phyloP scores from a whole-genome alignment of 2,329 filamentous ascomycete species.

The Exserohilum turcica region DNA sequence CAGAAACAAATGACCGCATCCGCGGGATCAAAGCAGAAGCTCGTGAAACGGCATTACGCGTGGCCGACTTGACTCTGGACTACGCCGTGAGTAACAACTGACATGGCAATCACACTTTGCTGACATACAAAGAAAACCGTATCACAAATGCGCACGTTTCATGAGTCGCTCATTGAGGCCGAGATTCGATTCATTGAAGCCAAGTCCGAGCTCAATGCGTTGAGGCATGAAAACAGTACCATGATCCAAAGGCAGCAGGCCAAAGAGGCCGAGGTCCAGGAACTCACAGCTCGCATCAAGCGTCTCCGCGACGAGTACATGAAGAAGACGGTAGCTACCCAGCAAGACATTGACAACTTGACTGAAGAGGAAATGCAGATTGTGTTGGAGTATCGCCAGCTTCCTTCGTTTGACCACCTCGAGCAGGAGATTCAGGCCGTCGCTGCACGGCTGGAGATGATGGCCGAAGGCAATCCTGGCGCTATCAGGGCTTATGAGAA shows the following conservation, averaged over 20 bases:
- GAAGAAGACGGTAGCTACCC: constrained; percentile 22
- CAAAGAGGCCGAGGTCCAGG: constrained; percentile 21
- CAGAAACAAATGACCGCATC: constrained; percentile 55
- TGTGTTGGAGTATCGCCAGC: constrained; percentile 23
- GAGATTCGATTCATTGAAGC: constrained; percentile 79
- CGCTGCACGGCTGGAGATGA: constrained; percentile 75
- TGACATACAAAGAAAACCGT: constrained; percentile 55
- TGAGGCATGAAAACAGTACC: constrained; percentile 66
- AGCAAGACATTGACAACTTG: constrained; percentile 23
- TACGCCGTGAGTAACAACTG: constrained; percentile 49
- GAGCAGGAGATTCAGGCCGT: constrained; percentile 76
- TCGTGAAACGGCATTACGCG: constrained; percentile 48
- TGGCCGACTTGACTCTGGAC: constrained; percentile 53
- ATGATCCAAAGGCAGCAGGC: constrained; percentile 44
- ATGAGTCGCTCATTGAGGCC: constrained; percentile 69
- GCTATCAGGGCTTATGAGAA: constrained; percentile 72
- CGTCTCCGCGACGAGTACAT: constrained; percentile 17
- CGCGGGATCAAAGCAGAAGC: constrained; percentile 52
- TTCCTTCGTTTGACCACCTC: constrained; percentile 60
- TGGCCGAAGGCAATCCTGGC: constrained; percentile 76
- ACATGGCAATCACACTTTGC: neutral
- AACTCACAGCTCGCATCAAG: constrained; percentile 22
- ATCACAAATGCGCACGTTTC: constrained; percentile 64
- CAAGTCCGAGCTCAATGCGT: constrained; percentile 72
- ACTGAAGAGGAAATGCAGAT: constrained; percentile 34